These are phyloP conservation scores for Sphaerostilbella broomeana DNA, from an alignment of 2,329 filamentous ascomycete species.

Conservation along the genomic window DNA sequence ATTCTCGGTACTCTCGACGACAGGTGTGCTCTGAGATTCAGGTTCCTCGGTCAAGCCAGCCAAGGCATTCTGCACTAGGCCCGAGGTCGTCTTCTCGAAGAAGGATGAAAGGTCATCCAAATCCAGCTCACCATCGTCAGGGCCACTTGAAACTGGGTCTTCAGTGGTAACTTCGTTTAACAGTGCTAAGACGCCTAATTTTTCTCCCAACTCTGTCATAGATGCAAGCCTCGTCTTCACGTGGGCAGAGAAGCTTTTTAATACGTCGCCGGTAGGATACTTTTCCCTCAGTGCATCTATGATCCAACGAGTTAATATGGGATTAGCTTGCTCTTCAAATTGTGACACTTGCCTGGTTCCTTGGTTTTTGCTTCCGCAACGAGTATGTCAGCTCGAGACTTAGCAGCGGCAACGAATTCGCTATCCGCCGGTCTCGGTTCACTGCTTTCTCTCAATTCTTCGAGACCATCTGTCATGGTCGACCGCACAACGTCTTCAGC, in stretches of 20 bases:
- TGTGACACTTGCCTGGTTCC: constrained; percentile 14
- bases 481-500: constrained; percentile 49
- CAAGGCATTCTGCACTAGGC: constrained; percentile 34
- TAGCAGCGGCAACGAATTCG: constrained; percentile 27
- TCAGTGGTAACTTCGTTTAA: constrained; percentile 23
- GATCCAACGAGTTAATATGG: neutral
- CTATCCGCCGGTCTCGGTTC: constrained; percentile 30
- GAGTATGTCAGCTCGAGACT: constrained; percentile 28
- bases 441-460: constrained; percentile 30
- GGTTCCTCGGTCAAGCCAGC: constrained; percentile 30
- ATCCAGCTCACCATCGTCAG: constrained; percentile 29
- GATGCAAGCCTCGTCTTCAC: constrained; percentile 29
- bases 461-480: constrained; percentile 50
- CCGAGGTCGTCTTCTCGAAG: constrained; percentile 36
- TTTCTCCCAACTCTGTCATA: constrained; percentile 28
- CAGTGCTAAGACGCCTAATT: constrained; percentile 31
- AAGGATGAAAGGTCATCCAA: constrained; percentile 37
- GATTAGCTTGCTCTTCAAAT: too few species aligned
- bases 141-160: constrained; percentile 21
- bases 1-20: constrained; percentile 19
- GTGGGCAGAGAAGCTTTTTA: constrained; percentile 29
- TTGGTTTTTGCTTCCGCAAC: constrained; percentile 21
- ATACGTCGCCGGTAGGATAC: constrained; percentile 34
- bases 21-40: constrained; percentile 2
- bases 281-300: constrained; percentile 29